phyloP scores from a whole-genome alignment of 1,139 yeast genomes.

The Saccharomyces pastorianus region DNA sequence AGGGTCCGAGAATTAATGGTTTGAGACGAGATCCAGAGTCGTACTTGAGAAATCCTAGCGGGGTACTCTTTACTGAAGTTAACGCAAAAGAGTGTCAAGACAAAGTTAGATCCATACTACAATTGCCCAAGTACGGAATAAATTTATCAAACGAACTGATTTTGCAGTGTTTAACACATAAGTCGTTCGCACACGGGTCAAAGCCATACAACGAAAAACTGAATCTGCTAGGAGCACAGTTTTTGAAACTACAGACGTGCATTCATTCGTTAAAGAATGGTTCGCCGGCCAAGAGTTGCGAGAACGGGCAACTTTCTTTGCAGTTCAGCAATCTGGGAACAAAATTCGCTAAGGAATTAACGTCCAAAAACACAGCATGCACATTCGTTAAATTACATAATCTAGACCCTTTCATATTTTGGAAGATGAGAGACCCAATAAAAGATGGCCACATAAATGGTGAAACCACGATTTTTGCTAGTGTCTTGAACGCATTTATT shows the following conservation, averaged over 20 bases:
- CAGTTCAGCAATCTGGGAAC: conserved; percentile 63
- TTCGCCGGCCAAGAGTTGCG: conserved; percentile 33
- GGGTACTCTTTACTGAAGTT: conserved; percentile 48
- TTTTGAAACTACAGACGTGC: conserved; percentile 53
- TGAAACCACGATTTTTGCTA: conserved; percentile 53
- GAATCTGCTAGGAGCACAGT: conserved; percentile 67
- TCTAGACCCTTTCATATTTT: conserved; percentile 55
- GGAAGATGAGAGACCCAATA: conserved; percentile 55
- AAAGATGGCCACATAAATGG: conserved; percentile 47
- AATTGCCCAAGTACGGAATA: conserved; percentile 29
- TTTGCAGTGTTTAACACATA: conserved; percentile 80
- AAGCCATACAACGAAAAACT: conserved; percentile 84
- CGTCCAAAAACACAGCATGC: conserved; percentile 45
- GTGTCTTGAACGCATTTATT: conserved; percentile 63
- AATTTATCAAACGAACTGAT: conserved; percentile 34
- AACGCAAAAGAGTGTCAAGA: conserved; percentile 42
- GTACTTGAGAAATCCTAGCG: conserved; percentile 48
- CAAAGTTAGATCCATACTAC: conserved; percentile 25
- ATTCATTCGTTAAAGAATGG: conserved; percentile 36
- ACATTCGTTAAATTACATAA: conserved; percentile 44
- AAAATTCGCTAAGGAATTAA: conserved; percentile 42
- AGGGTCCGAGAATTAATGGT: conserved; percentile 63
- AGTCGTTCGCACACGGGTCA: conserved; percentile 85
- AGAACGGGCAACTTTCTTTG: conserved; percentile 14
- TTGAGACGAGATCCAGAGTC: conserved; percentile 68